Base-by-base conservation (phyloP, 768 basidiomycete genomes). In the Auriscalpium vulgare region DNA sequence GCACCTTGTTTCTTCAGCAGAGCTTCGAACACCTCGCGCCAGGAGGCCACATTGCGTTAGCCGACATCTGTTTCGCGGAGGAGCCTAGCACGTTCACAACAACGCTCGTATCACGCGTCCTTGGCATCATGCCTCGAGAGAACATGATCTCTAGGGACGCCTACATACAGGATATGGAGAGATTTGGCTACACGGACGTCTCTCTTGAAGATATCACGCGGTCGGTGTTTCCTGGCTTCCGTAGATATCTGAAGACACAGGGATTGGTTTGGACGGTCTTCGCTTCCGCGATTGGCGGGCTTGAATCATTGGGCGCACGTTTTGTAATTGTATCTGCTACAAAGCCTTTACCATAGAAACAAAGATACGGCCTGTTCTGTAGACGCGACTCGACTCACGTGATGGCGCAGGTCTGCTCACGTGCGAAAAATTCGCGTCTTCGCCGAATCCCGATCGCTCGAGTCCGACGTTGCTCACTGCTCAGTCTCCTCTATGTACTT, bases 151-250 rank as follows among this genome's bases (percentile, higher is more conserved):
- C 80, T 0, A 65, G 61, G 35, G 67, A 71, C 19, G 71, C 73
- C 23, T 86, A 85, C 63, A 62, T 72, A 7, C 59, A 62, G 9
- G 65, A 71, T 47, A 68, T 87, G 74, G 58, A 67, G 37, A 57
- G 69, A 13, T 71, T 82, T 53, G 84, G 86, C 7, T 87, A 74
- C 62, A 67, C 63, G 5, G 76, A 83, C 57, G 71, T 85, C 8
- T 54, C 67, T n/a, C 34, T 84, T 37, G 78, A 83, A 59, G 82
- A 86, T 61, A 75, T 86, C 14, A 79, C 77, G 13, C 54, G 66
- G 17, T 70, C 80, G 40, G 85, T 85, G 21, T 84, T 85, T 63
- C 82, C 82, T 35, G 74, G 75, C 1, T 83, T 87, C 64, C 65
- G 73, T 4, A 36, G 44, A 13, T 87, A 85, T 62, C 62, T 87